Evolutionary conservation across 208 protist genomes (phyloP).

Genomic region (Angomonas deanei): DNA sequence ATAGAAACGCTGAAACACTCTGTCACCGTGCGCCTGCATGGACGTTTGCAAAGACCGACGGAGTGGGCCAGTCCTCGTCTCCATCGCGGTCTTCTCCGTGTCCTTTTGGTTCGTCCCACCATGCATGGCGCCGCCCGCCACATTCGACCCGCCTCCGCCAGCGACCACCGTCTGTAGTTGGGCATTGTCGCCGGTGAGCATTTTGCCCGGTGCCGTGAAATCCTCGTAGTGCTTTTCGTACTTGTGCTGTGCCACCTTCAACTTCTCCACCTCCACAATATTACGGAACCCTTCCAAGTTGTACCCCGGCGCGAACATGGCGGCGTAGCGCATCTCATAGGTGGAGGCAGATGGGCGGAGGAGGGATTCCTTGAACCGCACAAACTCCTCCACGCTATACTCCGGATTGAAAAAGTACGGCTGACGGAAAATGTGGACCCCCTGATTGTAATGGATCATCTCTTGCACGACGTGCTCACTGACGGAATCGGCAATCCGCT

Average conservation of each 20-base stretch:
- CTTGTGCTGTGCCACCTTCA: conserved; percentile 85
- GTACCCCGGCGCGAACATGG: conserved; percentile 56
- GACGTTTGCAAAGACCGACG: conserved; percentile 45
- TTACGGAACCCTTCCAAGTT: conserved; percentile 66
- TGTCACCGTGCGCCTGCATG: conserved; percentile 75
- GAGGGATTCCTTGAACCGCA: conserved; percentile 85
- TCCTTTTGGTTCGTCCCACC: conserved; percentile 41
- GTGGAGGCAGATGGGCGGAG: conserved; percentile 78
- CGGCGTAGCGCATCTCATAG: conserved; percentile 84
- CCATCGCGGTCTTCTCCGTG: conserved; percentile 43
- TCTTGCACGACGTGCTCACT: conserved; percentile 82
- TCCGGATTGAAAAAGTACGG: conserved; percentile 83
- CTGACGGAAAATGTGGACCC: conserved; percentile 80
- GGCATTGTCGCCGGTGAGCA: conserved; percentile 72
- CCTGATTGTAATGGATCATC: conserved; percentile 78
- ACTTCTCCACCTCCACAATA: conserved; percentile 81
- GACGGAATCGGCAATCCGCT: conserved; percentile 82
- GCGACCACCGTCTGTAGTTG: conserved; percentile 73
- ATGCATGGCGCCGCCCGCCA: conserved; percentile 65
- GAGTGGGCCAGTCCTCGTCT: conserved; percentile 63
- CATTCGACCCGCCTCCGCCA: conserved; percentile 53
- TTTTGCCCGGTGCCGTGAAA: conserved; percentile 73
- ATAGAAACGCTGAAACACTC: conserved; percentile 79
- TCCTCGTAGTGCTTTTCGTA: conserved; percentile 88
- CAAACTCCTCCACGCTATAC: conserved; percentile 89